Base-by-base conservation (phyloP, 139 green algal genomes). In the Picochlorum sp. region DNA sequence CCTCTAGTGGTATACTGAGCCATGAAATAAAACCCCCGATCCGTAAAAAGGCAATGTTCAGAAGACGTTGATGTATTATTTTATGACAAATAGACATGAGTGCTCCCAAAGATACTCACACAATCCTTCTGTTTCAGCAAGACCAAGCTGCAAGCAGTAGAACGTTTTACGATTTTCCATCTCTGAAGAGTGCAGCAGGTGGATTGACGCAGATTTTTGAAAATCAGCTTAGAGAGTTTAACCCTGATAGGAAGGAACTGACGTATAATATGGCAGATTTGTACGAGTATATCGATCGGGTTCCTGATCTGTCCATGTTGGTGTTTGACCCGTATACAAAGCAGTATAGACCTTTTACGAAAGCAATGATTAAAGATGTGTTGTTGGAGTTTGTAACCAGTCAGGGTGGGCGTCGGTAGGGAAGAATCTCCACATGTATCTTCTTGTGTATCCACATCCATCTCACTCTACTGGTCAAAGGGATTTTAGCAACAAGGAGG, bases 191-290 rank as follows among this genome's bases (percentile, higher is more conserved):
- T 20, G 74, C 69, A 9, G 61, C 76, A 57, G 57, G 61, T 82
- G 83, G 83, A 21, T 61, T 89, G 4, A 84, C 73, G 32, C 13
- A 44, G 11, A 65, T 86, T 34, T 89, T 88, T 75, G 83, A 89
- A 70, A 72, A 72, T 41, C 64, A 70, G 52, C 65, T 89, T 49
- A 74, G 77, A 68, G 81, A 86, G 44, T 63, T 82, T 6, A 86
- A 89, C 69, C 83, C 82, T 38, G 59, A 57, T 26, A n/a, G 78
- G 49, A 37, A 37, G 10, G 79, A 78, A 65, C 78, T 89, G 61
- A 86, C 80, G 9, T 89, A 89, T 62, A 81, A 90, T 49, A 73
- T 90, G 14, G 26, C 54, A 2, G 80, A 89, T 55, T 70, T 89
- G 38, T 87, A 77, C 41, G 45, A 45, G 7, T 89, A 79, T 64